Base-by-base conservation (phyloP, 495 filamentous ascomycete species). In the Lophiotrema nucula region DNA sequence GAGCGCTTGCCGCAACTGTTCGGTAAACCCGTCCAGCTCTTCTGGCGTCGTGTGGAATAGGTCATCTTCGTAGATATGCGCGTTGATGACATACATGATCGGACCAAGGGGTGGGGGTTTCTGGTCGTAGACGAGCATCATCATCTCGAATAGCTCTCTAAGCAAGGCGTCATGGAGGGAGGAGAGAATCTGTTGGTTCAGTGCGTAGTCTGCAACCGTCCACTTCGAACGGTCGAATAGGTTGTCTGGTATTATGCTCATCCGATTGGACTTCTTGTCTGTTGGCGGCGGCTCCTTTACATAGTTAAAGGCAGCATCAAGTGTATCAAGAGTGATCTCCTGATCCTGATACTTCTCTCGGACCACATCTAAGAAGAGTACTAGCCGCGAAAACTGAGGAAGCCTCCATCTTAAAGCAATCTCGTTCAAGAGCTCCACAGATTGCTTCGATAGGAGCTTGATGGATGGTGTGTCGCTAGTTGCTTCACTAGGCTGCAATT, bases 321-420 rank as follows among this genome's bases (percentile, higher is more conserved):
- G 74, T 24, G 86, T 90, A 58, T 88, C 83, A 28, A 92, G 80
- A 21, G 81, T 79, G 42, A 96, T 86, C 66, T 96, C 87, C 60
- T 89, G 86, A 62, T 96, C 86, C 48, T 92, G 77, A 67, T 90
- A 97, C 67, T 92, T 93, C 64, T 87, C 84, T 18, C 83, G 80
- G 38, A 89, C 80, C 35, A 90, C 89, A 73, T 99, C 95, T 35
- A 97, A 73, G 66, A 95, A 88, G 10, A 95, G 74, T 1, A 91
- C 81, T 50, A 92, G 75, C 44, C 90, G 79, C 28, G 90, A 90
- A 68, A 87, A 89, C 44, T 83, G 81, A 18, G 93, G 92, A 57
- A 99, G 82, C 22, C 95, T 85, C 95, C 95, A 99, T 56, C 92
- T 84, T 61, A 89, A 72, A 64, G 83, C 88, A 38, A 96, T 78